These are phyloP conservation scores for Forsythia suspensa DNA, from an alignment of 257 asterid genomes.

Conservation along the genomic window DNA sequence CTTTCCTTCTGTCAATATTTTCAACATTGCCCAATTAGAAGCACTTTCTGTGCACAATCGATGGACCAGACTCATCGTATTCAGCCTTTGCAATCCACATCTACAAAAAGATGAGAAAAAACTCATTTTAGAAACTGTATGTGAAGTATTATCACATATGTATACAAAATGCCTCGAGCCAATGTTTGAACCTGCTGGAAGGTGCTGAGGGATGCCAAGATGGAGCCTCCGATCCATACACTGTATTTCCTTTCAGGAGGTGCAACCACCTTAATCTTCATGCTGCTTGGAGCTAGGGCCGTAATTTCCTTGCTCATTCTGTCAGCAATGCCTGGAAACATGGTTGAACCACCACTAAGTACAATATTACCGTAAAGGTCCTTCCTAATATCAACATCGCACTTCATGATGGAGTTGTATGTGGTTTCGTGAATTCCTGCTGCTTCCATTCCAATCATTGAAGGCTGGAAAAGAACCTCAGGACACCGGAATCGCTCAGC, in stretches of 20 bases:
- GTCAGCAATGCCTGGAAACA: conserved; percentile 49
- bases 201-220: conserved; percentile 54
- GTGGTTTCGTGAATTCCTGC: conserved; percentile 53
- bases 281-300: conserved; percentile 46
- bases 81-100: conserved; percentile 54
- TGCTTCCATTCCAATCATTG: conserved; percentile 51
- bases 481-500: conserved; percentile 52
- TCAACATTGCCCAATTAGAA: conserved; percentile 31
- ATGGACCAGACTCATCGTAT: conserved; percentile 48
- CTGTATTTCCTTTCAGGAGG: conserved; percentile 57
- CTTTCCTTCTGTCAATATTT: conserved; percentile 14
- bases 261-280: conserved; percentile 51
- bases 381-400: conserved; percentile 49
- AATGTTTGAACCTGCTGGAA: conserved; percentile 43
- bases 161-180: not conserved
- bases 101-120: conserved; percentile 27
- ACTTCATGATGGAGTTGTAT: conserved; percentile 51
- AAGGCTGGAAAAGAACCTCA: conserved; percentile 53
- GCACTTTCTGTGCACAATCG: conserved; percentile 55
- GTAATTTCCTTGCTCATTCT: conserved; percentile 55
- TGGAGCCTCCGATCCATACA: conserved; percentile 54
- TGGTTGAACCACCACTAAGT: conserved; percentile 50
- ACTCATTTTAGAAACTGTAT: not conserved
- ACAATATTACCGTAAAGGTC: conserved; percentile 45
- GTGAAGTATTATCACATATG: not conserved